Percentiles rank a stretch among this genome's conserved stretches.
Evolutionary conservation across 2,329 filamentous ascomycete species (phyloP).

Genomic region (Aspergillus caelatus): DNA sequence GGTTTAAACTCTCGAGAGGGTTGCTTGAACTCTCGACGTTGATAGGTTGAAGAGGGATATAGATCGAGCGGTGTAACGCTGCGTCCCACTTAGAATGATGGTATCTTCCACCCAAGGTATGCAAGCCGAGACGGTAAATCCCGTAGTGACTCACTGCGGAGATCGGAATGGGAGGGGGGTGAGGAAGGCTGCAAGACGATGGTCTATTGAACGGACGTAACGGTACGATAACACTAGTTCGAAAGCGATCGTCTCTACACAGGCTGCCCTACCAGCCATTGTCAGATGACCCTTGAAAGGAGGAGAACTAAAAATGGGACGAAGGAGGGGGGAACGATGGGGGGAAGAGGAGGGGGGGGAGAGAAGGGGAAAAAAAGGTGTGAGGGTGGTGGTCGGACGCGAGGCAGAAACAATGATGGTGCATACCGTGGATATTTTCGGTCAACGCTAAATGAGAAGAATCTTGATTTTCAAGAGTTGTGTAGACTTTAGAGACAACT

Average conservation of each 20-base stretch:
- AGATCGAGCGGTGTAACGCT: constrained; percentile 5
- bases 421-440: neutral
- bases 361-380: neutral
- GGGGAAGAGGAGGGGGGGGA: neutral
- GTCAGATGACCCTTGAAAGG: constrained; percentile 21
- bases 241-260: constrained; percentile 19
- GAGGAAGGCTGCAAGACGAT: constrained; percentile 17
- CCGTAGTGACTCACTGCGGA: constrained; percentile 13
- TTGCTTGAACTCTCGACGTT: neutral
- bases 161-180: constrained; percentile 11
- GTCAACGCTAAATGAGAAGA: neutral
- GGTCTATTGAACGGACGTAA: constrained; percentile 14
- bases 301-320: constrained; percentile 5
- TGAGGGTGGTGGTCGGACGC: constrained; percentile 1
- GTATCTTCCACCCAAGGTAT: constrained; percentile 15
- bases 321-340: neutral
- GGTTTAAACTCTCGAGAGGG: neutral
- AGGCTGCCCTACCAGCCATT: constrained; percentile 23
- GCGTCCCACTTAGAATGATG: constrained; percentile 6
- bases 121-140: constrained; percentile 16
- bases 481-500: neutral
- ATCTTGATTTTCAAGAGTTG: neutral
- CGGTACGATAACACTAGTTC: constrained; percentile 17
- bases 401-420: constrained; percentile 1
- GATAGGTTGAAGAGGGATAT: constrained; percentile 1